phyloP scores from a whole-genome alignment of 768 basidiomycete species.

The Pilatotrama ljubarskyi region DNA sequence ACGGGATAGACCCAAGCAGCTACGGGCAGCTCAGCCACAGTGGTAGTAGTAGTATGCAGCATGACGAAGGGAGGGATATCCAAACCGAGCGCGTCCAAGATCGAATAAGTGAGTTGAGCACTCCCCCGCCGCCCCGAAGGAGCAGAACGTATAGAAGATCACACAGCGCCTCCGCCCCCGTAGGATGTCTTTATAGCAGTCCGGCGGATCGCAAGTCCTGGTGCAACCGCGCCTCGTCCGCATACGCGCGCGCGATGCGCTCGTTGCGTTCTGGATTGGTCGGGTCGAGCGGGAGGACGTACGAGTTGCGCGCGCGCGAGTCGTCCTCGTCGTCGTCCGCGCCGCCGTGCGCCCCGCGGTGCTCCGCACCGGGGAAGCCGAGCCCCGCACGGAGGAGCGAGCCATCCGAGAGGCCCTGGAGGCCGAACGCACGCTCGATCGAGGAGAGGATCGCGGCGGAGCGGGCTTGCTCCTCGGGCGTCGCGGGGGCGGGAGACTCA shows the following conservation, averaged over 20 bases:
- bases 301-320: constrained; percentile 29
- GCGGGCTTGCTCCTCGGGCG: constrained; percentile 23
- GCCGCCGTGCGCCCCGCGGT: constrained; percentile 3
- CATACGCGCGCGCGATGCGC: constrained; percentile 46
- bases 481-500: constrained; percentile 26
- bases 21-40: background rate
- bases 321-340: constrained; percentile 5
- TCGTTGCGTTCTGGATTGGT: constrained; percentile 45
- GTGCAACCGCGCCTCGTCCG: constrained; percentile 57
- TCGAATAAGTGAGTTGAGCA: constrained; percentile 10
- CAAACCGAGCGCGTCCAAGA: background rate
- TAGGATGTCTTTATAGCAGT: constrained; percentile 49
- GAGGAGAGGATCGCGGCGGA: constrained; percentile 23
- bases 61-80: background rate
- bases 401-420: constrained; percentile 29
- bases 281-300: constrained; percentile 42
- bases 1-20: constrained; percentile 1
- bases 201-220: constrained; percentile 64
- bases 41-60: background rate
- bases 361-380: constrained; percentile 26
- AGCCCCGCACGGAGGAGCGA: constrained; percentile 34
- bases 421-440: constrained; percentile 35
- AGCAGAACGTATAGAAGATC: constrained; percentile 16
- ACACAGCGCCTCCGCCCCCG: background rate
- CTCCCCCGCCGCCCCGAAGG: background rate